A percentile compares a stretch with the other conserved stretches of the same genome.
Evolutionary conservation across 371 early-diverging fungal genomes (phyloP).

Genomic region (Circinella minor): DNA sequence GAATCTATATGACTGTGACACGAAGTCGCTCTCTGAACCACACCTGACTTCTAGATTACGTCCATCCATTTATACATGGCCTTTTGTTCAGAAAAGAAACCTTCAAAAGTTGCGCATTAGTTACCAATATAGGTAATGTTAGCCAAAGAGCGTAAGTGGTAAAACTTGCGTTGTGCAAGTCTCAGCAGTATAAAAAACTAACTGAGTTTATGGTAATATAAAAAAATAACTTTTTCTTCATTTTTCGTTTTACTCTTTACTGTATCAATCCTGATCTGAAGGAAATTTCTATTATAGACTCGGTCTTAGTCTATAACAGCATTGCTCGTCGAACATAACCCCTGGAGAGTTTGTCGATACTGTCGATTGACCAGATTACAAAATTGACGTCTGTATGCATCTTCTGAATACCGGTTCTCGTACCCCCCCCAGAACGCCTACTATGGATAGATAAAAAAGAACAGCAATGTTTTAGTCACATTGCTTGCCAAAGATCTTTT

Average conservation of each 20-base stretch:
- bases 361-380: constrained; percentile 23
- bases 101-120: constrained; percentile 12
- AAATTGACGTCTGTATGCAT: constrained; percentile 24
- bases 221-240: too few relatives aligned
- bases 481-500: constrained; percentile 23
- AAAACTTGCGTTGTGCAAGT: too few relatives aligned
- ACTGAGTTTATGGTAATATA: too few relatives aligned
- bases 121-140: too few relatives aligned
- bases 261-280: too few relatives aligned
- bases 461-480: constrained; percentile 15
- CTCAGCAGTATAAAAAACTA: too few relatives aligned
- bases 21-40: constrained; percentile 25
- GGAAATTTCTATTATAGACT: too few relatives aligned
- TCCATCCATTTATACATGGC: constrained; percentile 23
- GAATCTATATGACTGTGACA: constrained; percentile 27
- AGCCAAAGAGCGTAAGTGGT: too few relatives aligned
- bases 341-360: constrained; percentile 20
- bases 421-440: too few relatives aligned
- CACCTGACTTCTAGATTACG: constrained; percentile 28
- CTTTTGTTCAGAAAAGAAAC: constrained; percentile 24
- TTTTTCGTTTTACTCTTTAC: too few relatives aligned
- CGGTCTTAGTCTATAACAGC: not conserved
- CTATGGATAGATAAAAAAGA: constrained; percentile 23
- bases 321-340: constrained; percentile 19
- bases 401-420: too few relatives aligned